Evolutionary conservation across 108 stramenopile genomes (phyloP), one percentile per base, ranked within the genome.

Genomic region (Stephanodiscus triporus): DNA sequence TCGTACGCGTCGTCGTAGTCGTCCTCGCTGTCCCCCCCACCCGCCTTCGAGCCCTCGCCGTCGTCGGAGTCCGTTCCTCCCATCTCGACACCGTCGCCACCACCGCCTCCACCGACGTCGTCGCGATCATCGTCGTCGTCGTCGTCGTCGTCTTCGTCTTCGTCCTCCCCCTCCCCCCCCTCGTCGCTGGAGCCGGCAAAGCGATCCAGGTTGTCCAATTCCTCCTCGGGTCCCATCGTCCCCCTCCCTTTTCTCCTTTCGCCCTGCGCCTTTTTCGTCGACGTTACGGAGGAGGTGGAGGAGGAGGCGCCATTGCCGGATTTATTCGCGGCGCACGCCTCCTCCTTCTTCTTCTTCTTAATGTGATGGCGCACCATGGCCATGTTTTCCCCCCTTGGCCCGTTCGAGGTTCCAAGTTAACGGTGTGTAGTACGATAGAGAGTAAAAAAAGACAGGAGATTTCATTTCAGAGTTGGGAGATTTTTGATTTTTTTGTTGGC

Each of bases 141-240:
- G 34, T 51, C 58, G 34, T 26, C 34, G 54, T 60, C 71, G 42
- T 78, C 78, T 2, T 59, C 34, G 0, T 51, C 55, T 6, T 75
- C 78, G 43, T 43, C 64, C 2, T 36, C 50, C 66, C 82, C 48
- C 62, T 84, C 59, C 3, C 72, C 73, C 45, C 87, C 90, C 75
- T 91, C 90, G 37, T 91, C 93, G 72, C 91, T 92, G 3, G 93
- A 94, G 26, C 93, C 93, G 40, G 93, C 93, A 66, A 94, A 94
- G 42, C 91, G 88, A 80, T 92, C 80, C 53, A 94, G 66, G 65
- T 91, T 76, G 26, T 75, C 61, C 37, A 80, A 55, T 54, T 73
- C 66, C 40, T 61, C 65, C 42, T 66, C 63, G 37, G 63, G 68
- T 26, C 48, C 63, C 22, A 58, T 40, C 26, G 55, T 30, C n/a